Percentiles rank a stretch among this genome's conserved stretches.
Conservation (phyloP, 2,329 filamentous ascomycete genomes). For the Neofusicoccum parvum region DNA sequence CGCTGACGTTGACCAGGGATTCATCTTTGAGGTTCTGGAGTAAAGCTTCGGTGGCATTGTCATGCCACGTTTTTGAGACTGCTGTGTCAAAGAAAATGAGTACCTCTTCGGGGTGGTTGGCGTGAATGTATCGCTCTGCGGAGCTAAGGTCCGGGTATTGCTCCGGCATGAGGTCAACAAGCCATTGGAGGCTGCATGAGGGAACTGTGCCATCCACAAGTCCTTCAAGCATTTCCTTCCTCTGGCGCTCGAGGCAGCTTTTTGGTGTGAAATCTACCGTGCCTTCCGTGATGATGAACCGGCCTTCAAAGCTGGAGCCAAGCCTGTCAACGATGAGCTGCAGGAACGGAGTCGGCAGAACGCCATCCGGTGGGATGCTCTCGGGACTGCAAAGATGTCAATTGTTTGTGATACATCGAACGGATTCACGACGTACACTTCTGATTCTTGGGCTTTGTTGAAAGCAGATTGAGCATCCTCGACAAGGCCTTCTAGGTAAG, state of each 20-base stretch:
- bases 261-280: conserved; percentile 12
- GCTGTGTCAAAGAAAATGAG: conserved; percentile 20
- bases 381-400: background rate
- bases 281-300: background rate
- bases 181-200: conserved; percentile 6
- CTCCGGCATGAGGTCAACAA: conserved; percentile 14
- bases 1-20: conserved; percentile 13
- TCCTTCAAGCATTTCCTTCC: background rate
- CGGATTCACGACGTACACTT: background rate
- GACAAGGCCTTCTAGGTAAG: background rate
- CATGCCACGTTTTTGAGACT: conserved; percentile 9
- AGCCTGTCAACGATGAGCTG: conserved; percentile 11
- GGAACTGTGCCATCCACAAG: background rate
- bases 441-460: background rate
- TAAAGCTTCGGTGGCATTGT: background rate
- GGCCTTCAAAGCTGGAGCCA: background rate
- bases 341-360: conserved; percentile 1
- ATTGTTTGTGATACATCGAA: background rate
- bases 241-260: background rate
- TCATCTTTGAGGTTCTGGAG: background rate
- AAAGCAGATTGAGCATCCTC: background rate
- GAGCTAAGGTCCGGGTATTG: conserved; percentile 7
- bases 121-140: conserved; percentile 1
- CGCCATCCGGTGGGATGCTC: conserved; percentile 1
- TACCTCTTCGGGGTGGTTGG: background rate